Evolutionary conservation across 2,329 filamentous ascomycete genomes (phyloP), one percentile per base, ranked within the genome.

Genomic region (Thermothelomyces thermophilus): DNA sequence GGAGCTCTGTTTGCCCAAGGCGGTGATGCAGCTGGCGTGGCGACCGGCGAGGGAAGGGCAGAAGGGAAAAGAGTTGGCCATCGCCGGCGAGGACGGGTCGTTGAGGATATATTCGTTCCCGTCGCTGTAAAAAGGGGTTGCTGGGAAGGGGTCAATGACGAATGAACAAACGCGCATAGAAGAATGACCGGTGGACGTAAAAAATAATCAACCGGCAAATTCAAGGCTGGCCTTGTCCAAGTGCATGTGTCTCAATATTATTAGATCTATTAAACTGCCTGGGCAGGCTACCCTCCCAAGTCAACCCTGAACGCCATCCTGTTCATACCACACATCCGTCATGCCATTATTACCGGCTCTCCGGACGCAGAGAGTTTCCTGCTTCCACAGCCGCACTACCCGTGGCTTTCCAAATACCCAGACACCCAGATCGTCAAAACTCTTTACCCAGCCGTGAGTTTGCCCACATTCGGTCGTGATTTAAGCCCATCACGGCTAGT

Each of bases 21-120:
- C 83, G 2, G 75, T 88, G 19, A 75, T 80, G 20, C 82, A 86
- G 62, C 69, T 90, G 31, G 74, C 82, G 7, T 90, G 86, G 86
- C 75, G 81, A 54, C 85, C 84, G 5, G 55, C 58, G 13, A 54
- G 46, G 13, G 52, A 48, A 30, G 16, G 63, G 60, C 36, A 60
- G 34, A 28, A 50, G 40, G 49, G 36, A 36, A 55, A 48, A 28
- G 58, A 76, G 56, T 61, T 81, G 22, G 77, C 76, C 4, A 65
- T 80, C 51, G 78, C 78, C 19, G 75, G 81, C 44, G 80, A 83
- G 58, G 81, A 84, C 62, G 73, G 73, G 55, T 82, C 80, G 36
- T 63, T 84, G 42, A 71, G 81, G 57, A 66, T 84, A 52, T 82
- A 81, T 33, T 19, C 45, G 14, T 53, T 58, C 20, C 50, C 51